phyloP scores from a whole-genome alignment of 345 rosid species.

The Combretum micranthum region DNA sequence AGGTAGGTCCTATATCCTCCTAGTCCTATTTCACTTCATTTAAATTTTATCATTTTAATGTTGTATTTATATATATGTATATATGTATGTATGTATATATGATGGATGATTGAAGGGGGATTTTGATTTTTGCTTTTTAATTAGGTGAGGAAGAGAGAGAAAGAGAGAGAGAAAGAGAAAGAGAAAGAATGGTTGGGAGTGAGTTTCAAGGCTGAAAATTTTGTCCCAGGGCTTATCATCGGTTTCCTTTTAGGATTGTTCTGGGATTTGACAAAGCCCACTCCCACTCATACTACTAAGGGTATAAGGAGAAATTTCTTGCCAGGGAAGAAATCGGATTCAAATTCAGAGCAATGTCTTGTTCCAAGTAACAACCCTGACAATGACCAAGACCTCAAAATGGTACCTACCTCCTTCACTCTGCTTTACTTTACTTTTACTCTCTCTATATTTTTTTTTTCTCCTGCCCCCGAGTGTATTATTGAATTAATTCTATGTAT shows the following conservation, averaged over 20 bases:
- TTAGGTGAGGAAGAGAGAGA: conserved; percentile 37
- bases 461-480: too few species aligned
- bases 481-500: too few species aligned
- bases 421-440: neutral
- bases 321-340: conserved; percentile 50
- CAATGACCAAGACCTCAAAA: conserved; percentile 70
- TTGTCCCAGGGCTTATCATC: conserved; percentile 69
- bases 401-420: conserved; percentile 30
- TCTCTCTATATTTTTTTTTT: too few species aligned
- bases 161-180: conserved; percentile 33
- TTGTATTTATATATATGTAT: too few species aligned
- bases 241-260: conserved; percentile 83
- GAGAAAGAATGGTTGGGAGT: conserved; percentile 45
- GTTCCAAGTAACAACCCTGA: conserved; percentile 24
- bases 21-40: too few species aligned
- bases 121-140: neutral
- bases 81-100: too few species aligned
- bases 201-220: conserved; percentile 70
- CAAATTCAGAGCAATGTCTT: conserved; percentile 23
- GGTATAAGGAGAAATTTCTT: conserved; percentile 58
- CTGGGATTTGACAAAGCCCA: conserved; percentile 57
- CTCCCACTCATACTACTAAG: conserved; percentile 11
- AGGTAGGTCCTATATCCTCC: conserved; percentile 16
- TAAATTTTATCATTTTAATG: too few species aligned
- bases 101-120: neutral